Conservation (phyloP, 352 stramenopile genomes). For the Phytopythium mirpurense region DNA sequence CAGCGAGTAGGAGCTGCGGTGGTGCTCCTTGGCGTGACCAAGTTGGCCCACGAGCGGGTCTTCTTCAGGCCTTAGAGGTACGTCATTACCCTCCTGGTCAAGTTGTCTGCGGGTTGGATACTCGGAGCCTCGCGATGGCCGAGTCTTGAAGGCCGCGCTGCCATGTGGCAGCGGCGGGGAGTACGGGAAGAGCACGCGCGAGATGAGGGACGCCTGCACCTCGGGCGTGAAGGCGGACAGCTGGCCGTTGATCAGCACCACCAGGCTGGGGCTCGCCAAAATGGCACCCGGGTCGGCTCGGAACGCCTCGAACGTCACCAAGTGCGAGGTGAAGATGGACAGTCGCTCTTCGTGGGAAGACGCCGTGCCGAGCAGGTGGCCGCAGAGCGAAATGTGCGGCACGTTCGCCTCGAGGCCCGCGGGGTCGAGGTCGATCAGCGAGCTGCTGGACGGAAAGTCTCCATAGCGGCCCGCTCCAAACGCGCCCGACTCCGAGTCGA, state of each 20-base stretch:
- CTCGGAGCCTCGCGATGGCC: not conserved
- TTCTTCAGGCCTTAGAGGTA: not conserved
- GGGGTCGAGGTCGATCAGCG: conserved; percentile 7
- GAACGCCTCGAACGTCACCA: conserved; percentile 66
- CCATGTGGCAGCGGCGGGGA: conserved; percentile 30
- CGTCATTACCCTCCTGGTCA: not conserved
- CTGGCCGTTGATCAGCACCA: conserved; percentile 60
- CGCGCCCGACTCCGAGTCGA: conserved; percentile 28
- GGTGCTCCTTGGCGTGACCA: not conserved
- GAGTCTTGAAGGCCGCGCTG: not conserved
- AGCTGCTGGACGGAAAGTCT: conserved; percentile 5
- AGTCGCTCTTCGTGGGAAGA: conserved; percentile 39
- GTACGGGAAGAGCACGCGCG: conserved; percentile 63
- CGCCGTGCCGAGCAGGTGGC: conserved; percentile 40
- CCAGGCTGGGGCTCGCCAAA: conserved; percentile 45
- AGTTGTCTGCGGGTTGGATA: not conserved
- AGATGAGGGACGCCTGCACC: conserved; percentile 59
- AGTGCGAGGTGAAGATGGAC: conserved; percentile 59
- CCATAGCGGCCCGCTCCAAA: not conserved
- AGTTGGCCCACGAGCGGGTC: not conserved
- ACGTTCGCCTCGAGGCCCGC: conserved; percentile 20
- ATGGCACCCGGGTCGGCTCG: conserved; percentile 31
- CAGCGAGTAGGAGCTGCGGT: not conserved
- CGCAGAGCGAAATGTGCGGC: conserved; percentile 72
- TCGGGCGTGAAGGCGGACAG: conserved; percentile 47